Base-by-base conservation (phyloP, 2,329 filamentous ascomycete species). In the Aspergillus sp. region DNA sequence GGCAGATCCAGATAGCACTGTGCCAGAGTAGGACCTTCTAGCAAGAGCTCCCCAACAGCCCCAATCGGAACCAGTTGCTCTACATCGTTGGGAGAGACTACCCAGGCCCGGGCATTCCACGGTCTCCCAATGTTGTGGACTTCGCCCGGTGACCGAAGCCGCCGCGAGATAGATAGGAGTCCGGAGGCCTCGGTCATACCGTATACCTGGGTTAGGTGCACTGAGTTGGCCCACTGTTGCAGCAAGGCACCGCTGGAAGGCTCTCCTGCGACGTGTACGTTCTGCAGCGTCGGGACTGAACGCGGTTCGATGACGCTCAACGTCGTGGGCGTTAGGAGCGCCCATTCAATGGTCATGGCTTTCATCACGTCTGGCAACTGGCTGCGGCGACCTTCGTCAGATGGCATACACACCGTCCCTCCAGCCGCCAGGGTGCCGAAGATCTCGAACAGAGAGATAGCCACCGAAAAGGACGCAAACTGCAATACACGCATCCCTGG, bases 361-460 rank as follows among this genome's bases (percentile, higher is more conserved):
- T 17, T 6, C 7, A 49, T 3, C 8, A 20, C 14, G 2, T 30
- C n/a, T 2, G 14, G 13, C 3, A 82, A 69, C 44, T 79, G 72
- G 44, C 72, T 68, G 0, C 73, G 52, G 24, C 74, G 64, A 50
- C 79, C 73, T 3, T 67, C 53, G 0, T 72, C 62, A 0, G 74
- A 71, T 0, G 81, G 79, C 0, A 83, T 70, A 46, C 81, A 82
- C 6, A 83, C 70, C 24, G 76, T 81, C 0, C 77, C 81, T 3
- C 81, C 82, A 33, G 75, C 64, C 0, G 75, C 64, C 4, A 83
- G 67, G 0, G 80, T 76, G 0, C 73, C 74, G 51, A 81, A 74
- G 2, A 79, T 71, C 57, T 81, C 78, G 5, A 72, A 64, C 32
- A 81, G 61, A 36, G 73, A 70, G 24, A 77, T 68, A 54, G 80